Percentiles rank a stretch among this genome's conserved stretches.
Evolutionary conservation across 164 flowering plant genomes (phyloP).

Genomic region (Nelumbo lutea): DNA sequence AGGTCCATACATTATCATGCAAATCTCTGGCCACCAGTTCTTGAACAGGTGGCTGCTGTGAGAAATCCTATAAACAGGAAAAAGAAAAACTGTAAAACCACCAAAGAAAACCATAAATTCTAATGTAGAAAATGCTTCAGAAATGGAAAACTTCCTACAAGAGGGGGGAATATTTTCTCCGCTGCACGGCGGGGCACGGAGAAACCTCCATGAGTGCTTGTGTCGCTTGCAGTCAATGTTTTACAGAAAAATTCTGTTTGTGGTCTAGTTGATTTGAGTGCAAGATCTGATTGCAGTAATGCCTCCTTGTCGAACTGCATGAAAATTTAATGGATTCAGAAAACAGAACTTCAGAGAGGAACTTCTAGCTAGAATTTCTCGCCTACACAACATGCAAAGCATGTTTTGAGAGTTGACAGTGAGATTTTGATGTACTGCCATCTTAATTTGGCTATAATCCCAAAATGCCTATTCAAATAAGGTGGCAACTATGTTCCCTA

Average conservation of each 20-base stretch:
- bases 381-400: background rate
- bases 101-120: background rate
- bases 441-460: too few relatives aligned
- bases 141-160: slow-evolving; percentile 37
- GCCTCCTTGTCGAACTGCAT: slow-evolving; percentile 89
- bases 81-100: background rate
- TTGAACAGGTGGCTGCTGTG: slow-evolving; percentile 97
- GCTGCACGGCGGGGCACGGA: slow-evolving; percentile 85
- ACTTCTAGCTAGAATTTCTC: background rate
- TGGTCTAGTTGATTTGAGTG: slow-evolving; percentile 66
- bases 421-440: too few relatives aligned
- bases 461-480: too few relatives aligned
- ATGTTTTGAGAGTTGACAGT: too few relatives aligned
- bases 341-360: background rate
- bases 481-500: too few relatives aligned
- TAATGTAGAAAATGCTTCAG: background rate
- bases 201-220: slow-evolving; percentile 95
- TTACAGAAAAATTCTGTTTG: slow-evolving; percentile 95
- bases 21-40: slow-evolving; percentile 82
- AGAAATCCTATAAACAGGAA: slow-evolving; percentile 53
- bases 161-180: slow-evolving; percentile 52
- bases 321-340: background rate
- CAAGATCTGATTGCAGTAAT: slow-evolving; percentile 79
- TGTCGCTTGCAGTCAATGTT: slow-evolving; percentile 30
- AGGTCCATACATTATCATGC: slow-evolving; percentile 85